Base-by-base conservation (phyloP, 306 rosid species). In the Vicia faba region DNA sequence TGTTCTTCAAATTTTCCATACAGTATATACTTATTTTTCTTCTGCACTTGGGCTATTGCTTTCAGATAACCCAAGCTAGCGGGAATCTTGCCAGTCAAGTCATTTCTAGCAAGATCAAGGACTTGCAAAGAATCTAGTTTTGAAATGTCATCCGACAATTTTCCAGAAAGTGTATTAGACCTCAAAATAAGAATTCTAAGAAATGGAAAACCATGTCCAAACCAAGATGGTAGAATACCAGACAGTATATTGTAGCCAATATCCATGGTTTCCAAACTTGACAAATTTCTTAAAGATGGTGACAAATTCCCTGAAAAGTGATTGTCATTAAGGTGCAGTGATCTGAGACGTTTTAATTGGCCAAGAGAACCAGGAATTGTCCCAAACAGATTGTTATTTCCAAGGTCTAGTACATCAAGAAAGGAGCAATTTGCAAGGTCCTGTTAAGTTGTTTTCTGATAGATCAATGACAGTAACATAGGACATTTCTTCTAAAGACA, bases 61-160 rank as follows among this genome's bases (percentile, higher is more conserved):
- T 53, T 23, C 3, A 53, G 59, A 53, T 53, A 14, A 5, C 59
- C 35, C 5, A 53, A 53, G 1, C 14, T 23, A 10, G 15, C 14
- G 2, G 58, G 58, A 5, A 53, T 53, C 3, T 1, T 53, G 4
- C 58, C 58, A 20, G 1, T 53, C n/a, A 53, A 53, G 14, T 53
- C 8, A 20, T 53, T 53, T 53, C 31, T 53, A 53, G 58, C 58
- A 53, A 53, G 14, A 15, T 53, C 58, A 53, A 53, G 58, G 3
- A 20, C 4, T 53, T 53, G 58, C 8, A 53, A 11, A 4, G 58
- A 53, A 53, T 1, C 0, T 20, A 53, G 35, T 2, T 53, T 53
- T 23, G 59, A 53, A 23, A 53, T 3, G n/a, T 53, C 8, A 2
- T 3, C 4, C 8, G 59, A 3, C 3, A 53, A 11, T 11, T 53